Conservation (phyloP, 768 basidiomycete genomes). For the Floccularia luteovirens region DNA sequence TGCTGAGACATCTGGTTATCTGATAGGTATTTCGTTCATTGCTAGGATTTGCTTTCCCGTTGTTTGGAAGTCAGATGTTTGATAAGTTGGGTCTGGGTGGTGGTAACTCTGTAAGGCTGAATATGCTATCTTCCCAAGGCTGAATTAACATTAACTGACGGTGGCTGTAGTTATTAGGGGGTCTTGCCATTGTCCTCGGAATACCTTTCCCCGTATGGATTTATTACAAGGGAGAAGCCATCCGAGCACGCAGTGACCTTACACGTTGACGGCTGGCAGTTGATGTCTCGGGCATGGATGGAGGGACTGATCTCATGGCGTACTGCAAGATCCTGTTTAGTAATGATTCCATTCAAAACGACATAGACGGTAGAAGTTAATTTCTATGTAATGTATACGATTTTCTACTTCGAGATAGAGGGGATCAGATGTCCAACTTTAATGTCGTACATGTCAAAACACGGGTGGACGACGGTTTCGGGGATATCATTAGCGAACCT, state of each 20-base stretch:
- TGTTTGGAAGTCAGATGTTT: constrained; percentile 56
- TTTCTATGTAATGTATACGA: too few species aligned
- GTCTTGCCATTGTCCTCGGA: constrained; percentile 48
- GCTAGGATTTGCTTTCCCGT: constrained; percentile 40
- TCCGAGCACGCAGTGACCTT: constrained; percentile 31
- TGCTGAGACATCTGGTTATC: constrained; percentile 2
- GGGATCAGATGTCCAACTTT: too few species aligned
- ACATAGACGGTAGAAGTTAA: too few species aligned
- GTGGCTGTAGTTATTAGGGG: constrained; percentile 41
- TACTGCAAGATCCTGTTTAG: background rate
- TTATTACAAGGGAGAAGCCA: constrained; percentile 56
- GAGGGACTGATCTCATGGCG: background rate
- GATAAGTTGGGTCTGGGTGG: constrained; percentile 51
- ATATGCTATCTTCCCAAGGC: too few species aligned
- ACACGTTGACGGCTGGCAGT: constrained; percentile 4
- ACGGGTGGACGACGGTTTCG: too few species aligned
- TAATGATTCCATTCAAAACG: too few species aligned
- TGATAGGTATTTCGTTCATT: constrained; percentile 36
- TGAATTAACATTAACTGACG: too few species aligned
- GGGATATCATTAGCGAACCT: too few species aligned
- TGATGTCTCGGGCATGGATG: too few species aligned
- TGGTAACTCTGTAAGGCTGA: constrained; percentile 49
- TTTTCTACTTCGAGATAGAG: too few species aligned
- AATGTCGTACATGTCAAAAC: too few species aligned
- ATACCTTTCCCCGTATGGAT: constrained; percentile 73